phyloP scores from a whole-genome alignment of 2,329 filamentous ascomycete species.

The Fusarium subglutinans region DNA sequence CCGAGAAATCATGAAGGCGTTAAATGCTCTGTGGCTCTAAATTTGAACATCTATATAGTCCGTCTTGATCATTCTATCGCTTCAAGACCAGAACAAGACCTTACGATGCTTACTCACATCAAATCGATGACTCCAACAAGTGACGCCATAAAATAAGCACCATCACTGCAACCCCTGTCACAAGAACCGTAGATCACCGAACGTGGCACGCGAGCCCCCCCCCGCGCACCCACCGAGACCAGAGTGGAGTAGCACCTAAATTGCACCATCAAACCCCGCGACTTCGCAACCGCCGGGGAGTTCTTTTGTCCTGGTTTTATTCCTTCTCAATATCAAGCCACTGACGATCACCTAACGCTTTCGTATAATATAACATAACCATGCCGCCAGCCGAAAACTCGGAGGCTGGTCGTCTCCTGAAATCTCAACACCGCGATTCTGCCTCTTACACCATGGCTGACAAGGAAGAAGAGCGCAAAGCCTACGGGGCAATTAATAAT shows the following conservation, averaged over 20 bases:
- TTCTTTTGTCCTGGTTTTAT: background rate
- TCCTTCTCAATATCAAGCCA: conserved; percentile 6
- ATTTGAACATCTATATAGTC: background rate
- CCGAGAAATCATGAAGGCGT: background rate
- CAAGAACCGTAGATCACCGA: conserved; percentile 16
- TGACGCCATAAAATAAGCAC: conserved; percentile 22
- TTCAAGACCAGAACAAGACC: background rate
- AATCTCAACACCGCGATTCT: background rate
- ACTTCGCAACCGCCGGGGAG: conserved; percentile 26
- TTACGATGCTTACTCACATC: conserved; percentile 2
- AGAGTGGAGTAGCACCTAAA: conserved; percentile 20
- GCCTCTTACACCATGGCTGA: conserved; percentile 15
- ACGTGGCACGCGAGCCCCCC: conserved; percentile 13
- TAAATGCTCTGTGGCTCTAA: background rate
- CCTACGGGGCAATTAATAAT: conserved; percentile 13
- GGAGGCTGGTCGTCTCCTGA: conserved; percentile 13
- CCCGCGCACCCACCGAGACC: conserved; percentile 19
- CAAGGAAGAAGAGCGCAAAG: conserved; percentile 20
- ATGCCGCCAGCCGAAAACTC: conserved; percentile 3
- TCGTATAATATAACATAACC: background rate
- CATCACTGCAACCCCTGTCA: conserved; percentile 14
- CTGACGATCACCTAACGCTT: background rate
- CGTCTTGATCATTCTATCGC: background rate
- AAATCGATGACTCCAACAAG: conserved; percentile 16
- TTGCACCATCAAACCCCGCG: conserved; percentile 39